Base-by-base conservation (phyloP, 2,329 filamentous ascomycete species). In the Colletotrichum sp. region DNA sequence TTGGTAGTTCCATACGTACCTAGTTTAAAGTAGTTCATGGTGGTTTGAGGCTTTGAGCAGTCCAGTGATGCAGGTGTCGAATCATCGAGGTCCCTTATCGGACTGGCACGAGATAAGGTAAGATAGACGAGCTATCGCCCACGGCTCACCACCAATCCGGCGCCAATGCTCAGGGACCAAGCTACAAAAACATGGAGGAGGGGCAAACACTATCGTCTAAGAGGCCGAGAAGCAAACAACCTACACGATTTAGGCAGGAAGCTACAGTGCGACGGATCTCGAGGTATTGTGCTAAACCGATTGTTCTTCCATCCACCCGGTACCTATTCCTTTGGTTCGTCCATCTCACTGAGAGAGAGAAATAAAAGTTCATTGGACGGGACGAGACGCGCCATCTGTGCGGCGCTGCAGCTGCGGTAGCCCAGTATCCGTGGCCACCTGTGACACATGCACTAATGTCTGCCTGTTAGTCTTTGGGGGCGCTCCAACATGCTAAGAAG, bases 361-460 rank as follows among this genome's bases (percentile, higher is more conserved):
- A 33, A n/a, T 21, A 27, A 34, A 18, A 43, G 8, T 18, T 36
- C n/a, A 62, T 24, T 54, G 66, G 51, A 66, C 24, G n/a, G 57
- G 57, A 73, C 29, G 9, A 43, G 61, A 73, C 68, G 62, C 68
- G 71, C 68, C 62, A 73, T 66, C 71, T 62, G 71, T 73, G 68
- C 63, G 69, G 64, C 65, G 55, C 38, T 70, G 62, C 68, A 38
- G 43, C 34, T 34, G 24, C 61, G 33, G 34, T 34, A 59, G 33
- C 54, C 61, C 27, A 57, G 34, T 12, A 36, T 38, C n/a, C 31
- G 33, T 43, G 58, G 16, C 16, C 31, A 31, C 57, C 57, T 54
- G 57, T 55, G 57, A 62, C 57, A 61, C 55, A 61, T 33, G n/a
- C 55, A 34, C 55, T 57, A 51, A n/a, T 11, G 21, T 33, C 31